Base-by-base conservation (phyloP, 768 basidiomycete genomes). In the Austroboletus eburneus region DNA sequence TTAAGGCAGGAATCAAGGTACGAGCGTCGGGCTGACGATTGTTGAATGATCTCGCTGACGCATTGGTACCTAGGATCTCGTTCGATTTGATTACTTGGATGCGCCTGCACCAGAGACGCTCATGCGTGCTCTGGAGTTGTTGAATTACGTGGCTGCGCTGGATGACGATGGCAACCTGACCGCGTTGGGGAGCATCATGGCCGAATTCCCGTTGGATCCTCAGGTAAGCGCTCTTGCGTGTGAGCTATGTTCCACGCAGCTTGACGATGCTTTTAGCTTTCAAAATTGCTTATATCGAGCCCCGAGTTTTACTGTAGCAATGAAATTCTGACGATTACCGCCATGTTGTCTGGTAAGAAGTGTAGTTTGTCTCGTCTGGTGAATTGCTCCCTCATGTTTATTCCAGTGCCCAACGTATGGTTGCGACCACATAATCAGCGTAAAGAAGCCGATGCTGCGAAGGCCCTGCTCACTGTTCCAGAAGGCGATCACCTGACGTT, bases 121-220 rank as follows among this genome's bases (percentile, higher is more conserved):
- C 39, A 96, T 98, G 93, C 84, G 94, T 46, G 95, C 95, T 9
- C 71, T 99, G 43, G 96, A 98, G 64, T 69, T 97, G 29, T 75
- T 99, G 39, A 95, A 98, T 61, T 95, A 84, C 66, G 76, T 98
- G 36, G 81, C 86, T 6, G 95, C 94, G 1, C 72, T 99, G 50
- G 92, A 98, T 59, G 93, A 97, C 56, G 92, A 96, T 3, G 94
- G 96, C 10, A 82, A 91, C 42, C 66, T 99, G 47, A 98, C 96
- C 1, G 68, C 82, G 0, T 71, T 98, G 8, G 96, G 96, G 4
- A 73, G 69, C 30, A 85, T 91, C 50, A 97, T 98, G 95, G 95
- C 96, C 0, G 92, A 97, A 57, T 98, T 98, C 74, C 96, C 95
- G 12, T 77, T 99, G n/a, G 96, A 98, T 65, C 96, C 95, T 33